A percentile compares a stretch with the other conserved stretches of the same genome.
These are phyloP conservation scores for Cicer cuneatum DNA, from an alignment of 306 rosid genomes.

Conservation along the genomic window DNA sequence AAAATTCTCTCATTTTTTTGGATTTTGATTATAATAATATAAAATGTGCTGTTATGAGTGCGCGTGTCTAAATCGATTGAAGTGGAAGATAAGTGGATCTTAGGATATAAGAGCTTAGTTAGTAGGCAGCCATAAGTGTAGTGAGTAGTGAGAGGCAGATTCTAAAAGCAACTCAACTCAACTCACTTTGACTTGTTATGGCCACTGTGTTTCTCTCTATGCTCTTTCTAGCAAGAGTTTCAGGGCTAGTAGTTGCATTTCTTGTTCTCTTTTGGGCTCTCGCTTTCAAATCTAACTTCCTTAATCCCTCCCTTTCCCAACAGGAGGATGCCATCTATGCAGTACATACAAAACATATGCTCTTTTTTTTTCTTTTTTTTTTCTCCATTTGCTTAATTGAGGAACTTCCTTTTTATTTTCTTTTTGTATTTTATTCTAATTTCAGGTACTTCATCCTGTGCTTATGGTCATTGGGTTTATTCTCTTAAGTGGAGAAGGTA, in stretches of 20 bases:
- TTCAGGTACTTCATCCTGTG: slow-evolving; percentile 89
- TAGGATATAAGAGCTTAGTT: too few species aligned
- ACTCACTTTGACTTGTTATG: slow-evolving; percentile 49
- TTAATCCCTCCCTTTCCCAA: slow-evolving; percentile 55
- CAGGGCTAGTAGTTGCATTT: slow-evolving; percentile 61
- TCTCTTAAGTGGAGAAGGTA: slow-evolving; percentile 91
- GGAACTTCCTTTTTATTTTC: not conserved
- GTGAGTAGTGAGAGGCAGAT: slow-evolving; percentile 12
- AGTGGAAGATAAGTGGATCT: too few species aligned
- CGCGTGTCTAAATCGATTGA: too few species aligned
- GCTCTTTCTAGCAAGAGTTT: slow-evolving; percentile 66
- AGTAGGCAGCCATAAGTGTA: slow-evolving; percentile 43
- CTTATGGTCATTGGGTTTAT: slow-evolving; percentile 91
- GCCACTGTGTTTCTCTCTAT: slow-evolving; percentile 49
- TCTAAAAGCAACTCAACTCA: too few species aligned
- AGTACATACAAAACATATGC: slow-evolving; percentile 34
- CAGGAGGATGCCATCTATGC: slow-evolving; percentile 54
- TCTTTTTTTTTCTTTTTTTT: not conserved
- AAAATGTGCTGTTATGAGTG: too few species aligned
- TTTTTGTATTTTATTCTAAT: not conserved
- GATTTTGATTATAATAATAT: too few species aligned
- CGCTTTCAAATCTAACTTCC: slow-evolving; percentile 75
- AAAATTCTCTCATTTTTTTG: too few species aligned
- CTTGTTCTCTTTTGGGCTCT: slow-evolving; percentile 75
- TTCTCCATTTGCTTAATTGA: not conserved